Conservation (phyloP, 495 filamentous ascomycete genomes). For the Penicillium fimorum region DNA sequence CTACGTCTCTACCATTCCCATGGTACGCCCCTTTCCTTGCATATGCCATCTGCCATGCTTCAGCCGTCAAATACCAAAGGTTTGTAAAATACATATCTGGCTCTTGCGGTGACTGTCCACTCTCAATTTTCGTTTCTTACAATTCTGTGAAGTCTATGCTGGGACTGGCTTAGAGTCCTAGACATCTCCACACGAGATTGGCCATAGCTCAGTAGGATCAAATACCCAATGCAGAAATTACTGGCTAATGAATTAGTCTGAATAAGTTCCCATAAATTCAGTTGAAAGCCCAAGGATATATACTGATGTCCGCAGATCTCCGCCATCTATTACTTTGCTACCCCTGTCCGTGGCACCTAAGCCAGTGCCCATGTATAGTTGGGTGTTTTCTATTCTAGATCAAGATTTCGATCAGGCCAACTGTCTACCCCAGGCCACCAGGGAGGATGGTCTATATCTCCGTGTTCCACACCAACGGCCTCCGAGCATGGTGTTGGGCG, state of each 20-base stretch:
- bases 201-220: not conserved
- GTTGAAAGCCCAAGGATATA: not conserved
- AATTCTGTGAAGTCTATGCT: not conserved
- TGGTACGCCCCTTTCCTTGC: not conserved
- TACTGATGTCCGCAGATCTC: not conserved
- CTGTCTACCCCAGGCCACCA: not conserved
- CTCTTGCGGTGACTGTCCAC: no score
- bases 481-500: slow-evolving; percentile 8
- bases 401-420: not conserved
- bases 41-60: not conserved
- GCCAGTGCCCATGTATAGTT: not conserved
- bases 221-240: not conserved
- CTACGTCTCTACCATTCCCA: not conserved
- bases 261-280: not conserved
- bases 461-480: slow-evolving; percentile 25
- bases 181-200: not conserved
- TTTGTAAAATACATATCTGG: not conserved
- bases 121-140: not conserved
- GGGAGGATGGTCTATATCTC: slow-evolving; percentile 3
- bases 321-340: not conserved
- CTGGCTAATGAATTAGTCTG: not conserved
- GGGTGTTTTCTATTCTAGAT: not conserved
- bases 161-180: not conserved
- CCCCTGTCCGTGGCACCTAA: not conserved
- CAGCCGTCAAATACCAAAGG: not conserved